Evolutionary conservation across 306 rosid genomes (phyloP).

Genomic region (Rosa persica): DNA sequence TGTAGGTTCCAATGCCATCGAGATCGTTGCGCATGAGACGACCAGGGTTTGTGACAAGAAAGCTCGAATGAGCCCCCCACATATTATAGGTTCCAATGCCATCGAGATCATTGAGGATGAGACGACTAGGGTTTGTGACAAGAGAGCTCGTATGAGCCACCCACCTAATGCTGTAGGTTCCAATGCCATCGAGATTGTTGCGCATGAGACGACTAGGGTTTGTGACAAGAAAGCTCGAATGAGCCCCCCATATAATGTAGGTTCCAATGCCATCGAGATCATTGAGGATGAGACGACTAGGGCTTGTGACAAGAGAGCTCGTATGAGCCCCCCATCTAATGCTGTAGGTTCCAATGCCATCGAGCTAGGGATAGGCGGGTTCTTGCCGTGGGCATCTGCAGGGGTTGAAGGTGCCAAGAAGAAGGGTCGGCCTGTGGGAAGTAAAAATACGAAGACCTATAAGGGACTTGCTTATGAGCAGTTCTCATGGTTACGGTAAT

Average conservation of each 20-base stretch:
- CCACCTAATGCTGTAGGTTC: not conserved
- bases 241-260: not conserved
- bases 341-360: not conserved
- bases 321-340: not conserved
- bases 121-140: not conserved
- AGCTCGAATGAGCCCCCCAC: not conserved
- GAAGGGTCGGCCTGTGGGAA: not conserved
- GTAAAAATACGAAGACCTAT: not conserved
- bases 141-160: not conserved
- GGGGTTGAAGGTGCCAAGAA: not conserved
- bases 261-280: not conserved
- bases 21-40: too few species aligned
- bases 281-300: not conserved
- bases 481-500: too few species aligned
- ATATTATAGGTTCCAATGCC: not conserved
- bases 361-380: not conserved
- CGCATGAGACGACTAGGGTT: not conserved
- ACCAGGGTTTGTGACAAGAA: too few species aligned
- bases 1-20: not conserved
- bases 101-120: not conserved
- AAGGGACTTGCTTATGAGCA: too few species aligned
- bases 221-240: too few species aligned
- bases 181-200: not conserved
- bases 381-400: not conserved
- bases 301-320: not conserved